phyloP scores from a whole-genome alignment of 805 yeast genomes.

The Vanderwaltozyma polyspora region DNA sequence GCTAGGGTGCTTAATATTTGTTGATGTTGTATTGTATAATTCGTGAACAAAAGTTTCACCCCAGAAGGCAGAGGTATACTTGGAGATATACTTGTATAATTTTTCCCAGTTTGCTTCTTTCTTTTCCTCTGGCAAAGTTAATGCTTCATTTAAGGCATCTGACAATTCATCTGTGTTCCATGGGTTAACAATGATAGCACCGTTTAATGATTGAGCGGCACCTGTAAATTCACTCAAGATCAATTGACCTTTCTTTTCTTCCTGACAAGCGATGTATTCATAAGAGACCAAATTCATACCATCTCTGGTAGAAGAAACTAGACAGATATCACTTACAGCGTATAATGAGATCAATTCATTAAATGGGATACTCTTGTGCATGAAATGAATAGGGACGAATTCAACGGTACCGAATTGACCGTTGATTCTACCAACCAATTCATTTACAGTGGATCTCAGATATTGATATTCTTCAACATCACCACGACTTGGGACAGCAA shows the following conservation, averaged over 20 bases:
- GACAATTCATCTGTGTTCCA: constrained; percentile 96
- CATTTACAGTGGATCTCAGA: constrained; percentile 87
- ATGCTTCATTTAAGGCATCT: constrained; percentile 72
- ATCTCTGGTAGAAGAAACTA: constrained; percentile 90
- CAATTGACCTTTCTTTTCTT: constrained; percentile 71
- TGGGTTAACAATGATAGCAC: constrained; percentile 88
- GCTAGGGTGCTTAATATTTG: too few relatives aligned
- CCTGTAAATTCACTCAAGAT: constrained; percentile 94
- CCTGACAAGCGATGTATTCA: constrained; percentile 94
- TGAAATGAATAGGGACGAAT: constrained; percentile 92
- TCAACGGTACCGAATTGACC: constrained; percentile 95
- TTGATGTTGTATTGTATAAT: constrained; percentile 45
- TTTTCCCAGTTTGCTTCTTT: constrained; percentile 67
- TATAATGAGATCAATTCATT: constrained; percentile 86
- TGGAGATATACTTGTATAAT: constrained; percentile 75
- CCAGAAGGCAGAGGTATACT: constrained; percentile 95
- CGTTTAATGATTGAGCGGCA: constrained; percentile 96
- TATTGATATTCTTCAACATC: constrained; percentile 97
- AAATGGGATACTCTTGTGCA: constrained; percentile 86
- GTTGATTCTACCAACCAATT: constrained; percentile 90
- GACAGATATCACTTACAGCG: constrained; percentile 76
- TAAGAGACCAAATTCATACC: constrained; percentile 97
- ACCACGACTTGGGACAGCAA: constrained; percentile 95
- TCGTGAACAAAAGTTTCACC: constrained; percentile 93
- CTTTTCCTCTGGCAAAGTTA: constrained; percentile 78